phyloP scores from a whole-genome alignment of 2,329 filamentous ascomycete species.

The Leptosphaerulina australis region DNA sequence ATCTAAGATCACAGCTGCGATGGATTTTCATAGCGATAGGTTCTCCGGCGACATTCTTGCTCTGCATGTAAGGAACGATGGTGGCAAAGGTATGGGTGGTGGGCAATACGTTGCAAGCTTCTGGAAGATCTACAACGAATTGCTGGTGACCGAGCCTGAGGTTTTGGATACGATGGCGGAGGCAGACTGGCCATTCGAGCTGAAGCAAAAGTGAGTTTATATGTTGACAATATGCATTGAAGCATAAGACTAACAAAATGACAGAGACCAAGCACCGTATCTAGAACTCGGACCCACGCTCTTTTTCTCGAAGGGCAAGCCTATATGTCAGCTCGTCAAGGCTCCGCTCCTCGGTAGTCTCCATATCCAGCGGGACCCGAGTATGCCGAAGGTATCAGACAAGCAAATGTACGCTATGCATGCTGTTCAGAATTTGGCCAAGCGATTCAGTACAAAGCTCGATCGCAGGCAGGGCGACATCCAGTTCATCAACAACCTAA shows the following conservation, averaged over 20 bases:
- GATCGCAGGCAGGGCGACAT: slow-evolving; percentile 46
- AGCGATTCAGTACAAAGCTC: slow-evolving; percentile 37
- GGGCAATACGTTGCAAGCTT: slow-evolving; percentile 44
- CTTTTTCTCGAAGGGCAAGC: slow-evolving; percentile 45
- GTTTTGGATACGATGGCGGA: slow-evolving; percentile 45
- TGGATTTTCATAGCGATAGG: slow-evolving; percentile 48
- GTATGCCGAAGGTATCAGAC: slow-evolving; percentile 39
- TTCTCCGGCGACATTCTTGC: slow-evolving; percentile 48
- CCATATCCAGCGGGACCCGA: slow-evolving; percentile 36
- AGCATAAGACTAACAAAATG: neutral
- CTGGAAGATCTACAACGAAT: slow-evolving; percentile 46
- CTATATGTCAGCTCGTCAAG: slow-evolving; percentile 48
- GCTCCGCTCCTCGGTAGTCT: slow-evolving; percentile 46
- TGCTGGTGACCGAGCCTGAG: slow-evolving; percentile 39
- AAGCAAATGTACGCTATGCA: slow-evolving; percentile 41
- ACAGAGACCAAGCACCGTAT: slow-evolving; percentile 38
- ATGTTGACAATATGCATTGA: neutral
- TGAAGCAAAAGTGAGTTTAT: slow-evolving; percentile 44
- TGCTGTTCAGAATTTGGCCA: slow-evolving; percentile 38
- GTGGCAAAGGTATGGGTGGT: slow-evolving; percentile 38
- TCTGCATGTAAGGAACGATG: slow-evolving; percentile 44
- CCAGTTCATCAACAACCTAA: slow-evolving; percentile 47
- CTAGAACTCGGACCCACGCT: slow-evolving; percentile 44
- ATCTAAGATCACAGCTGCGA: slow-evolving; percentile 45
- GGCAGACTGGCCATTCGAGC: slow-evolving; percentile 46